These are phyloP conservation scores for Globisporangium ultimum DNA, from an alignment of 352 stramenopile species.

Conservation along the genomic window DNA sequence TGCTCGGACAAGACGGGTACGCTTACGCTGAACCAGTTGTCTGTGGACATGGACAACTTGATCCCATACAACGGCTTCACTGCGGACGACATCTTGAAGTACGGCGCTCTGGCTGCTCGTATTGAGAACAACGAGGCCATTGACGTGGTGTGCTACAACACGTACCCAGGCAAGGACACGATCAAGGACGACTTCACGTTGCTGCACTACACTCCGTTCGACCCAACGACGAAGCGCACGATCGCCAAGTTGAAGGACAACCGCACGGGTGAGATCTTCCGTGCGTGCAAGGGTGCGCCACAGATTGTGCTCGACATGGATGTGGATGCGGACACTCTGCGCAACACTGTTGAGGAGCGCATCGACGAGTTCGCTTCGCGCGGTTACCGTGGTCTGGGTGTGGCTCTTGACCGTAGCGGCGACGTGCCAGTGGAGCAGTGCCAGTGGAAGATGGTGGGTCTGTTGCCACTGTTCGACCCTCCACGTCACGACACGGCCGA, in stretches of 20 bases:
- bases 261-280: conserved; percentile 81
- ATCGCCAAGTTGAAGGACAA: conserved; percentile 88
- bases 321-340: conserved; percentile 49
- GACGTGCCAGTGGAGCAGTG: conserved; percentile 74
- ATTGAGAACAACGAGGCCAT: conserved; percentile 79
- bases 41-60: conserved; percentile 87
- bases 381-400: conserved; percentile 64
- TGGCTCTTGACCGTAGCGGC: conserved; percentile 52
- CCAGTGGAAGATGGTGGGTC: conserved; percentile 90
- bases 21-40: conserved; percentile 95
- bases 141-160: conserved; percentile 70
- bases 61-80: conserved; percentile 72
- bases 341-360: conserved; percentile 63
- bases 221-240: conserved; percentile 88
- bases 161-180: conserved; percentile 77
- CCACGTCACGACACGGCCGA: conserved; percentile 90
- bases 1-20: conserved; percentile 96
- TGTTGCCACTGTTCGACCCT: conserved; percentile 93
- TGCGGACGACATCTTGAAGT: conserved; percentile 54
- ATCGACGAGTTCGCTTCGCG: conserved; percentile 82
- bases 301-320: conserved; percentile 90
- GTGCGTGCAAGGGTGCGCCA: conserved; percentile 90
- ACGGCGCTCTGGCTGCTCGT: conserved; percentile 54
- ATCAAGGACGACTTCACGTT: conserved; percentile 75
- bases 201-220: conserved; percentile 81